These are phyloP conservation scores for Microglena sp. DNA, from an alignment of 139 green algal species.

Conservation along the genomic window DNA sequence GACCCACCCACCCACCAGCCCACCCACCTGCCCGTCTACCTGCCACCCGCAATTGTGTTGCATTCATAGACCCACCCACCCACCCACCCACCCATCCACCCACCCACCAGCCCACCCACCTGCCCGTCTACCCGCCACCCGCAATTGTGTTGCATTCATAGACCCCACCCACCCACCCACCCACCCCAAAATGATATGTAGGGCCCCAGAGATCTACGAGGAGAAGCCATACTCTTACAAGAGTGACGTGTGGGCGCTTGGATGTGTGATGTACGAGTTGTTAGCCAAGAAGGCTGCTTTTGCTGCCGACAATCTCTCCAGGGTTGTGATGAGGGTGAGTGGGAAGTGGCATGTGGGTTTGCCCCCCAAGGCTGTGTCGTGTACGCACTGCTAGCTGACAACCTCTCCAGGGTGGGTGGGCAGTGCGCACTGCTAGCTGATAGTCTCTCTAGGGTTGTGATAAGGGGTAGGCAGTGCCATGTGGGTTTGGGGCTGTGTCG, in stretches of 20 bases:
- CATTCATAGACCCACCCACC: too few species aligned
- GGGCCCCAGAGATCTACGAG: slow-evolving; percentile 39
- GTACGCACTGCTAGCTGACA: neutral
- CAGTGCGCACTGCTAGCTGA: too few species aligned
- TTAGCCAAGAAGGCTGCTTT: slow-evolving; percentile 22
- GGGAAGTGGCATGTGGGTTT: neutral
- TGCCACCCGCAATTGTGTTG: too few species aligned
- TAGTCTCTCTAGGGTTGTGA: neutral
- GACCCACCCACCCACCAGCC: too few species aligned
- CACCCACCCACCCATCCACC: too few species aligned
- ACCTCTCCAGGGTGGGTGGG: neutral
- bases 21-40: too few species aligned
- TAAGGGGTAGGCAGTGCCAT: neutral
- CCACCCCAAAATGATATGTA: too few species aligned
- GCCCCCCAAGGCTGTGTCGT: neutral
- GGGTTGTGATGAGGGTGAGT: slow-evolving; percentile 26
- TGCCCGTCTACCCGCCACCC: too few species aligned
- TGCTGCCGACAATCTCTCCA: slow-evolving; percentile 27
- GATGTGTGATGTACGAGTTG: slow-evolving; percentile 47
- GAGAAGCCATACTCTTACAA: slow-evolving; percentile 38
- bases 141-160: too few species aligned
- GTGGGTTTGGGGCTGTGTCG: neutral
- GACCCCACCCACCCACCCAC: too few species aligned
- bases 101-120: too few species aligned
- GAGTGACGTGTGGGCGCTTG: slow-evolving; percentile 40